Evolutionary conservation across 2,329 filamentous ascomycete genomes (phyloP), one percentile per base, ranked within the genome.

Genomic region (Alternaria consortialis): DNA sequence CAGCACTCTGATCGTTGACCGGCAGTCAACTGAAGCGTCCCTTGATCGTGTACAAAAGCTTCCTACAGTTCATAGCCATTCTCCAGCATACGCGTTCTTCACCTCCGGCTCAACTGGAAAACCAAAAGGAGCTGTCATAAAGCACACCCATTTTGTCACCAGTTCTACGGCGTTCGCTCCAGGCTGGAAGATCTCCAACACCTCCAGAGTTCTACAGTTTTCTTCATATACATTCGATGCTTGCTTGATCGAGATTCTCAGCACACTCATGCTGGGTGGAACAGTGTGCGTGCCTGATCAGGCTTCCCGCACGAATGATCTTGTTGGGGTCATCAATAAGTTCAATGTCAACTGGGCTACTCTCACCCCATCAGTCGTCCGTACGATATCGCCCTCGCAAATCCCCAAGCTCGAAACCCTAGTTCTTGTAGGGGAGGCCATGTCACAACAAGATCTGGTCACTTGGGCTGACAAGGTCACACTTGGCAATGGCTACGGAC

Each of bases 71-170:
- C 71, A 77, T 0, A 79, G 83, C 0, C 79, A 83, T 23, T 83
- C 85, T 25, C 81, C 83, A 2, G 88, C 88, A 0, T 90, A 88
- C 68, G 81, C 88, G 3, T 83, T 91, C 5, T 87, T 90, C 62
- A 86, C 84, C 0, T 85, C 85, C 2, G 85, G 86, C 0, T 86
- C 85, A 0, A 85, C 86, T 1, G 84, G 84, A 50, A 83, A 82
- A 52, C 85, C 86, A 0, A 87, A 87, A 58, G 88, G 87, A 1
- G 85, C 88, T 12, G 85, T 89, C 17, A 86, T 90, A 61, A 86
- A 85, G 7, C 89, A 91, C 67, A 79, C 79, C 0, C 84, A 86
- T 1, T 80, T 90, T 1, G 85, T 85, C 1, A 86, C 87, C 4
- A 71, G 72, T 56, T 74, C 72, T 5, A 62, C 66, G 3, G 66